Conservation (phyloP, 257 asterid genomes). For the Ballota nigra region DNA sequence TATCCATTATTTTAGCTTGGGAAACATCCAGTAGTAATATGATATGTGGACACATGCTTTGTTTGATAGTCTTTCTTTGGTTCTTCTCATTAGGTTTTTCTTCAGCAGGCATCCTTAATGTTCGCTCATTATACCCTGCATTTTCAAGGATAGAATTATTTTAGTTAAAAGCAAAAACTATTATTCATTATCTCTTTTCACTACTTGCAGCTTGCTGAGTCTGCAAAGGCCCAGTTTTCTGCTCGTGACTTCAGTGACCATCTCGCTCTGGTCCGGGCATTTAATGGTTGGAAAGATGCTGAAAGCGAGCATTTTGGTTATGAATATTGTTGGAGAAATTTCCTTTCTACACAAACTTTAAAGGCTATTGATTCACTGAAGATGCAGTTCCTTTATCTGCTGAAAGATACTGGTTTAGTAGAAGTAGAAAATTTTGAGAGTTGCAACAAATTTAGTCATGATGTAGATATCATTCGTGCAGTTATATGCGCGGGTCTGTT, state of each 20-base stretch:
- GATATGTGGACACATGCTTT: not conserved
- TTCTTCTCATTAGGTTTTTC: constrained; percentile 7
- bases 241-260: constrained; percentile 87
- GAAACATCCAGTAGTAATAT: not conserved
- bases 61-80: not conserved
- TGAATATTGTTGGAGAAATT: constrained; percentile 92
- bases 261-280: constrained; percentile 79
- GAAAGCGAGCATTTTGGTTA: constrained; percentile 64
- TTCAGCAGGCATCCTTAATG: constrained; percentile 1
- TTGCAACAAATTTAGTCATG: constrained; percentile 73
- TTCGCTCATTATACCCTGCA: not conserved
- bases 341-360: constrained; percentile 85
- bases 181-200: constrained; percentile 19
- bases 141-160: constrained; percentile 1
- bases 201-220: constrained; percentile 83
- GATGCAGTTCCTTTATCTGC: constrained; percentile 72
- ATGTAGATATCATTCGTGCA: constrained; percentile 76
- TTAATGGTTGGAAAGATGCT: constrained; percentile 92
- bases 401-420: constrained; percentile 72
- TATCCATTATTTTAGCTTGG: not conserved
- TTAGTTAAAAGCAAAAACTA: constrained; percentile 8
- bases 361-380: constrained; percentile 88
- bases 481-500: constrained; percentile 83
- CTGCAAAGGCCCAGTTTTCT: constrained; percentile 89
- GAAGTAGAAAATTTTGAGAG: constrained; percentile 58